Conservation (phyloP, 2,329 filamentous ascomycete genomes). For the Penicillium crustosum region DNA sequence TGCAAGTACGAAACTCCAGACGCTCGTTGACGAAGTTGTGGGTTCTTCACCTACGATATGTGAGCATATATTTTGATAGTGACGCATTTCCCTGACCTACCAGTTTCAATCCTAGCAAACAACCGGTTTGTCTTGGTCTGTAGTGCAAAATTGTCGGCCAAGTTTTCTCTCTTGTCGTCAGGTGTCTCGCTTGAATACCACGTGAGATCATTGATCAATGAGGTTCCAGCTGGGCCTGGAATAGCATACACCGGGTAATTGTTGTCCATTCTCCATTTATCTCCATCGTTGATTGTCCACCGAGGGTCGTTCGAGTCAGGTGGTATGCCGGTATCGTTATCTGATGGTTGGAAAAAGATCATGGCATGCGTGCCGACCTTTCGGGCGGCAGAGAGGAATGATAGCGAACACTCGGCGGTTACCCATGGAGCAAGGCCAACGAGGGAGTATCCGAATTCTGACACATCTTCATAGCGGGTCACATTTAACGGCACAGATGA, state of each 20-base stretch:
- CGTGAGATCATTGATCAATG: slow-evolving; percentile 69
- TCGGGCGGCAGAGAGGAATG: slow-evolving; percentile 65
- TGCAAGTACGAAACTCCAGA: slow-evolving; percentile 80
- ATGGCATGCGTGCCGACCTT: slow-evolving; percentile 62
- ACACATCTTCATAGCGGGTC: slow-evolving; percentile 69
- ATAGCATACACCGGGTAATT: slow-evolving; percentile 82
- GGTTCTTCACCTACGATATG: slow-evolving; percentile 41
- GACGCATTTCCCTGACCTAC: slow-evolving; percentile 28
- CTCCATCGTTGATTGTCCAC: slow-evolving; percentile 71
- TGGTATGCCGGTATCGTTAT: slow-evolving; percentile 55
- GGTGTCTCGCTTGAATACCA: slow-evolving; percentile 76
- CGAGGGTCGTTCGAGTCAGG: slow-evolving; percentile 62
- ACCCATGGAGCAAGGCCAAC: slow-evolving; percentile 89
- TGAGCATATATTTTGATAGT: slow-evolving; percentile 43
- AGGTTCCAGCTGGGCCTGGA: slow-evolving; percentile 63
- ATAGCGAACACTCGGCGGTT: slow-evolving; percentile 66
- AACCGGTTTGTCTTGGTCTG: slow-evolving; percentile 39
- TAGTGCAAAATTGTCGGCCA: slow-evolving; percentile 3
- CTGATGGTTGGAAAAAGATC: slow-evolving; percentile 55
- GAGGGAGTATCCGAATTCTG: slow-evolving; percentile 65
- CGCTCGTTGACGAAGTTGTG: slow-evolving; percentile 60
- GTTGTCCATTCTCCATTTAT: slow-evolving; percentile 69
- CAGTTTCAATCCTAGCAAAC: slow-evolving; percentile 51
- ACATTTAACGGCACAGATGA: slow-evolving; percentile 72
- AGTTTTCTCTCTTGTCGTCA: slow-evolving; percentile 40